Conservation (phyloP, 2,329 filamentous ascomycete genomes). For the Talaromyces sp. region DNA sequence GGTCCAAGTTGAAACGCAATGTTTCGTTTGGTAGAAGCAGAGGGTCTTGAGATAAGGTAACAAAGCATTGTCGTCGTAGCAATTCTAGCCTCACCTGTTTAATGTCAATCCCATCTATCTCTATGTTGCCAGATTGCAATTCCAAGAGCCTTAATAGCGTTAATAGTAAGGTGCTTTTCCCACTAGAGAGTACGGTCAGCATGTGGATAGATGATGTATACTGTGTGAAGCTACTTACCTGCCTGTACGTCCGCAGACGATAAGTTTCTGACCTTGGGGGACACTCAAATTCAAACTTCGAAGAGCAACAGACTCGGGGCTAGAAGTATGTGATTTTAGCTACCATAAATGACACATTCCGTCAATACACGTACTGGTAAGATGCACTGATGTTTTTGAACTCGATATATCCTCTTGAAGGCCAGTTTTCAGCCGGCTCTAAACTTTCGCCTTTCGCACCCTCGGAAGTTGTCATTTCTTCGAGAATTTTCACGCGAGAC, state of each 20-base stretch:
- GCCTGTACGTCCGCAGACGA: conserved; percentile 8
- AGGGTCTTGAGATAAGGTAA: conserved; percentile 5
- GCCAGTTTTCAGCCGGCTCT: conserved; percentile 36
- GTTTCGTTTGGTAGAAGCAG: conserved; percentile 1
- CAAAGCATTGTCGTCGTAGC: conserved; percentile 3
- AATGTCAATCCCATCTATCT: conserved; percentile 5
- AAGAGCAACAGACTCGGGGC: background rate
- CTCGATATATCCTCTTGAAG: conserved; percentile 36
- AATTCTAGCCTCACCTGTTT: background rate
- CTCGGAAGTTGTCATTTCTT: conserved; percentile 38
- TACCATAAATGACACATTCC: background rate
- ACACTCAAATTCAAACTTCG: conserved; percentile 1
- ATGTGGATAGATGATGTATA: background rate
- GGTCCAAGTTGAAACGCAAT: conserved; percentile 3
- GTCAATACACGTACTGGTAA: background rate
- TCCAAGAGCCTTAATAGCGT: conserved; percentile 2
- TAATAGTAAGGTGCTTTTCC: background rate
- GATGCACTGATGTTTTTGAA: conserved; percentile 23
- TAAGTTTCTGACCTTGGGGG: conserved; percentile 1
- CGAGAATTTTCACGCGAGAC: conserved; percentile 48
- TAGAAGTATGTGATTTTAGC: background rate
- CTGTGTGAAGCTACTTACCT: background rate
- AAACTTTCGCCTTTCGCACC: conserved; percentile 36
- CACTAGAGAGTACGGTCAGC: background rate
- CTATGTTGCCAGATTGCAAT: background rate